A percentile compares a stretch with the other conserved stretches of the same genome.
These are phyloP conservation scores for Dryadomyces quercus-mongolicae DNA, from an alignment of 2,329 filamentous ascomycete genomes.

Conservation along the genomic window DNA sequence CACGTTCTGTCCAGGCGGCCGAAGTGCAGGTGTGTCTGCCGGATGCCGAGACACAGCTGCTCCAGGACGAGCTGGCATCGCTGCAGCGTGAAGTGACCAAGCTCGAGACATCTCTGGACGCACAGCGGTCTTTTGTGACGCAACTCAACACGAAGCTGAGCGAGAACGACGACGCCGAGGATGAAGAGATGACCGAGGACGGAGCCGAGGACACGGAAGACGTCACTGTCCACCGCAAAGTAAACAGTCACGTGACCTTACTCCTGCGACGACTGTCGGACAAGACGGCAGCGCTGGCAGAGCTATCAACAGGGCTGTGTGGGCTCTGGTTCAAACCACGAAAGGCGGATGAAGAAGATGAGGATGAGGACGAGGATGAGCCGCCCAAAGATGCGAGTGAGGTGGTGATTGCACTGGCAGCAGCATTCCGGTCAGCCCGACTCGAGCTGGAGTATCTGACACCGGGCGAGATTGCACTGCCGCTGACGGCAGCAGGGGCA, in stretches of 20 bases:
- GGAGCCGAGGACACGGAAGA: slow-evolving; percentile 7
- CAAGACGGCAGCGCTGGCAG: slow-evolving; percentile 31
- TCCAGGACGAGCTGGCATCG: slow-evolving; percentile 35
- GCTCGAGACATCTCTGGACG: slow-evolving; percentile 33
- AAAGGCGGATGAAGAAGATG: slow-evolving; percentile 25
- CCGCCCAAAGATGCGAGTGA: slow-evolving; percentile 26
- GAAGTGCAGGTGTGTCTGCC: slow-evolving; percentile 29
- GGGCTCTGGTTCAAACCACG: slow-evolving; percentile 35
- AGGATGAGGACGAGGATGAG: slow-evolving; percentile 24
- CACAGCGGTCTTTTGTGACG: slow-evolving; percentile 29
- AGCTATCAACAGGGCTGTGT: slow-evolving; percentile 32
- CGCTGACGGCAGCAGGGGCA: slow-evolving; percentile 38
- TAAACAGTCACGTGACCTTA: slow-evolving; percentile 27
- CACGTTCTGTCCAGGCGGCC: neutral
- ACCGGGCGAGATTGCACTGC: slow-evolving; percentile 43
- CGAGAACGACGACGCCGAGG: neutral
- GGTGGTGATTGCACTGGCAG: slow-evolving; percentile 33
- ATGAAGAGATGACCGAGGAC: no score
- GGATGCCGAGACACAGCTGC: slow-evolving; percentile 27
- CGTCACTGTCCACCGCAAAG: slow-evolving; percentile 24
- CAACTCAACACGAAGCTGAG: slow-evolving; percentile 25
- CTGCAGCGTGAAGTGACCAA: slow-evolving; percentile 36
- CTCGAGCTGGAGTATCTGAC: slow-evolving; percentile 51
- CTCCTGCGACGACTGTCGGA: slow-evolving; percentile 35
- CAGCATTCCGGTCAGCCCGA: slow-evolving; percentile 42